Conservation (phyloP, 495 filamentous ascomycete genomes). For the Aeminium ludgeri region DNA sequence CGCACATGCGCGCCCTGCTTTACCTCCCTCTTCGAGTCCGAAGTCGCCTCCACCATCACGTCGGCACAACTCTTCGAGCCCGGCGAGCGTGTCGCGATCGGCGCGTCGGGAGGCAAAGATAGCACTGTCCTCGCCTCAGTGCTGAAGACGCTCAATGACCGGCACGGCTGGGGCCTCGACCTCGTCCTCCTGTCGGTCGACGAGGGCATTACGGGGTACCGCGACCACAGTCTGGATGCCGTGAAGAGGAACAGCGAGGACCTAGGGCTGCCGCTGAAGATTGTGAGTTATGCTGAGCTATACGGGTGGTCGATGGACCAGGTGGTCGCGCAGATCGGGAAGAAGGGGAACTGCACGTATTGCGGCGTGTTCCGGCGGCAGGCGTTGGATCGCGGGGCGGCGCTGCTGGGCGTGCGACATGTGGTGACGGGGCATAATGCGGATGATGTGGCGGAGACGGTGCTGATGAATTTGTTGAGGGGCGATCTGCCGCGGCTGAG, state of each 20-base stretch:
- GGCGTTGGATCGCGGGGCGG: slow-evolving; percentile 83
- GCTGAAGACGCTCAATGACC: slow-evolving; percentile 83
- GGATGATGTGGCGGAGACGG: slow-evolving; percentile 95
- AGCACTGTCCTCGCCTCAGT: slow-evolving; percentile 91
- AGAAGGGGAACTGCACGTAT: slow-evolving; percentile 98
- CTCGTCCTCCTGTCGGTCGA: slow-evolving; percentile 82
- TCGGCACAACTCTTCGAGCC: slow-evolving; percentile 58
- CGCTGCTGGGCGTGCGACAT: slow-evolving; percentile 72
- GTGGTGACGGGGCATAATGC: slow-evolving; percentile 97
- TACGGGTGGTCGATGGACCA: slow-evolving; percentile 99
- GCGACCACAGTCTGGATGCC: slow-evolving; percentile 87
- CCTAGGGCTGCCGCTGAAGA: slow-evolving; percentile 76
- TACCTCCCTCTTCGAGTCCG: slow-evolving; percentile 68
- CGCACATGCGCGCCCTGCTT: slow-evolving; percentile 88
- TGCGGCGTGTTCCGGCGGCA: slow-evolving; percentile 93
- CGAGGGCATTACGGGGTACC: slow-evolving; percentile 91
- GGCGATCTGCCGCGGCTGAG: slow-evolving; percentile 79
- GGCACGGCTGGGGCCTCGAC: slow-evolving; percentile 71
- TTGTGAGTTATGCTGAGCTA: slow-evolving; percentile 82
- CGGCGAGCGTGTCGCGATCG: slow-evolving; percentile 83
- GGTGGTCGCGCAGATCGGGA: slow-evolving; percentile 85
- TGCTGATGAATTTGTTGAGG: slow-evolving; percentile 88
- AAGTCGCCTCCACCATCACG: slow-evolving; percentile 84
- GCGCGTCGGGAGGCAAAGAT: slow-evolving; percentile 93
- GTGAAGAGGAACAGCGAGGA: slow-evolving; percentile 86